Evolutionary conservation across 2,329 filamentous ascomycete species (phyloP).

Genomic region (Pestalotiopsis sp.): DNA sequence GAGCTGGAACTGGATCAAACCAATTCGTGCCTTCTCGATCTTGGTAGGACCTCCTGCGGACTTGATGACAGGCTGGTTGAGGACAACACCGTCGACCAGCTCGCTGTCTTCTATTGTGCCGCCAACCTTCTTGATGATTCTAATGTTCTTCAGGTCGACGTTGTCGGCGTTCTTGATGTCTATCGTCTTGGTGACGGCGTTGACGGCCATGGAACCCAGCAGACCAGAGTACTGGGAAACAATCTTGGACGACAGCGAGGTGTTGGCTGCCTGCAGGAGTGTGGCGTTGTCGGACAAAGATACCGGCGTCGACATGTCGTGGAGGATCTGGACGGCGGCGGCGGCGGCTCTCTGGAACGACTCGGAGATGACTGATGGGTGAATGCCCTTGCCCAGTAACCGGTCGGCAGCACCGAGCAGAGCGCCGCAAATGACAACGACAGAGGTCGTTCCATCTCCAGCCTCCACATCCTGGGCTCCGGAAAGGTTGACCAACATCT

Average conservation of each 20-base stretch:
- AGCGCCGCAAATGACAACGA: constrained; percentile 96
- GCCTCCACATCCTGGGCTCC: constrained; percentile 98
- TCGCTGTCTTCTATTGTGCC: constrained; percentile 99
- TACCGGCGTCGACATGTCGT: constrained; percentile 95
- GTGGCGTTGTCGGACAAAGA: constrained; percentile 84
- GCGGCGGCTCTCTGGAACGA: constrained; percentile 93
- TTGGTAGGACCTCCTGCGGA: constrained; percentile 85
- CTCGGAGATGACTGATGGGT: constrained; percentile 97
- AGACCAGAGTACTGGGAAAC: constrained; percentile 96
- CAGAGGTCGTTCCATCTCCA: constrained; percentile 96
- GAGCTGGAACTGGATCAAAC: constrained; percentile 97
- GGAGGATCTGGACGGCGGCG: constrained; percentile 85
- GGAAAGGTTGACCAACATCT: constrained; percentile 97
- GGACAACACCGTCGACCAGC: constrained; percentile 90
- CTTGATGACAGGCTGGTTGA: constrained; percentile 93
- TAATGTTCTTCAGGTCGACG: constrained; percentile 93
- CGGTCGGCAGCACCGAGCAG: constrained; percentile 91
- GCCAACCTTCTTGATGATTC: constrained; percentile 96
- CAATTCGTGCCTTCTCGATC: constrained; percentile 98
- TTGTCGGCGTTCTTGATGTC: constrained; percentile 95
- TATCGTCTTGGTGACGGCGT: constrained; percentile 93
- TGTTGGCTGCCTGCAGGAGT: constrained; percentile 94
- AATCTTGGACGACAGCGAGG: constrained; percentile 97
- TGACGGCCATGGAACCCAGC: constrained; percentile 96
- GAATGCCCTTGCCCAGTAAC: constrained; percentile 88